Conservation (phyloP, 1,139 yeast species). For the Kazachstania sp. region DNA sequence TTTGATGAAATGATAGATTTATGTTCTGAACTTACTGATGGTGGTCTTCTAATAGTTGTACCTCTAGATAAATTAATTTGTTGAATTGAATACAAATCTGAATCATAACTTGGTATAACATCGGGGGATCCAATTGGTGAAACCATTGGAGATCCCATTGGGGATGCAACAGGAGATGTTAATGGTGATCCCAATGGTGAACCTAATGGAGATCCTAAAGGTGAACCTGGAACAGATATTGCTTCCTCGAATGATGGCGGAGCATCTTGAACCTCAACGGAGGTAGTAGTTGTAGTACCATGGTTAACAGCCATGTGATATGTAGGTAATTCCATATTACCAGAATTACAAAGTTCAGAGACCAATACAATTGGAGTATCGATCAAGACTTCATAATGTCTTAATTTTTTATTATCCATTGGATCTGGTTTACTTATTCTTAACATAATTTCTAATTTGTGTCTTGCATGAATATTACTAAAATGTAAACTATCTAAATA, state of each 20-base stretch:
- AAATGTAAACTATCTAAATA: conserved; percentile 65
- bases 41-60: conserved; percentile 15
- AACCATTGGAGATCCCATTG: conserved; percentile 19
- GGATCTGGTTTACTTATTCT: conserved; percentile 62
- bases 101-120: conserved; percentile 14
- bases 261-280: conserved; percentile 9
- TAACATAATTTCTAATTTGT: conserved; percentile 69
- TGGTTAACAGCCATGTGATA: conserved; percentile 41
- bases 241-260: conserved; percentile 60
- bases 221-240: conserved; percentile 25
- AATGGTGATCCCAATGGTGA: conserved; percentile 25
- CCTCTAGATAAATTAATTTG: conserved; percentile 26
- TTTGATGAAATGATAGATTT: not conserved
- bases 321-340: conserved; percentile 62
- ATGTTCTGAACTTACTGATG: conserved; percentile 1
- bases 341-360: conserved; percentile 64
- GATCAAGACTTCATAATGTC: conserved; percentile 84
- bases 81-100: conserved; percentile 26
- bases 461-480: conserved; percentile 61
- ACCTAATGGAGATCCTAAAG: not conserved
- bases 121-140: conserved; percentile 26
- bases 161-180: conserved; percentile 7
- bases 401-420: conserved; percentile 48
- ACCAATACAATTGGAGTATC: conserved; percentile 76
- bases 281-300: not conserved